Conservation (phyloP, 768 basidiomycete genomes). For the Lentinula lateritia region DNA sequence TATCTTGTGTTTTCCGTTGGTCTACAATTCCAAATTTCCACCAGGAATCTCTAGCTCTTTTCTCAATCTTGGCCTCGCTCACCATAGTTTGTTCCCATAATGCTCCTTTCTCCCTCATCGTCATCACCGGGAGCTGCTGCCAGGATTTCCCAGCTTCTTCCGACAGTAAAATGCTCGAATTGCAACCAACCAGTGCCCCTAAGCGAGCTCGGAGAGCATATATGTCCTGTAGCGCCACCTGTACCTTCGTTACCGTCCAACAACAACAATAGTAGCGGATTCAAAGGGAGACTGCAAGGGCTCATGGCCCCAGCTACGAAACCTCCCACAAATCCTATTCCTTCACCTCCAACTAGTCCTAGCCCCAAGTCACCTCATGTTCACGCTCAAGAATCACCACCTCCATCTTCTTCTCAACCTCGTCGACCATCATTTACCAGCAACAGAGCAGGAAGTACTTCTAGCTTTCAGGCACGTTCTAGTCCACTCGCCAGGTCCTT, state of each 20-base stretch:
- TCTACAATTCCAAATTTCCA: background rate
- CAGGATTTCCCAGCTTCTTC: constrained; percentile 64
- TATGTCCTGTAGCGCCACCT: constrained; percentile 52
- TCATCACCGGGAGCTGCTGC: background rate
- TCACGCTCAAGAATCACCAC: background rate
- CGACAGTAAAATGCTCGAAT: constrained; percentile 80
- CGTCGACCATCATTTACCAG: constrained; percentile 19
- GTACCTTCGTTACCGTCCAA: constrained; percentile 29
- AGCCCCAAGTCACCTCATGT: background rate
- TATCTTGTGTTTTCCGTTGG: background rate
- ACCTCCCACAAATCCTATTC: background rate
- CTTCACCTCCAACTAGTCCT: background rate
- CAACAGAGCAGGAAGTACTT: constrained; percentile 26
- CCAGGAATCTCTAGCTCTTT: background rate
- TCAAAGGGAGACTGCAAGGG: background rate
- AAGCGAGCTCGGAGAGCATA: constrained; percentile 69
- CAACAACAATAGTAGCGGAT: constrained; percentile 14
- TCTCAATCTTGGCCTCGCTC: background rate
- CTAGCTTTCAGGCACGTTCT: constrained; percentile 21
- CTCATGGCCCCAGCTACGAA: background rate
- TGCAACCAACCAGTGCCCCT: constrained; percentile 71
- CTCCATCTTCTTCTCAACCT: constrained; percentile 14
- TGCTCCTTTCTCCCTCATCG: background rate
- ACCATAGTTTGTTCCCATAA: background rate
- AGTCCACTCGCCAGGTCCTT: constrained; percentile 29